Evolutionary conservation across 1,139 yeast species (phyloP).

Genomic region (Lodderomyces metapsilosis): DNA sequence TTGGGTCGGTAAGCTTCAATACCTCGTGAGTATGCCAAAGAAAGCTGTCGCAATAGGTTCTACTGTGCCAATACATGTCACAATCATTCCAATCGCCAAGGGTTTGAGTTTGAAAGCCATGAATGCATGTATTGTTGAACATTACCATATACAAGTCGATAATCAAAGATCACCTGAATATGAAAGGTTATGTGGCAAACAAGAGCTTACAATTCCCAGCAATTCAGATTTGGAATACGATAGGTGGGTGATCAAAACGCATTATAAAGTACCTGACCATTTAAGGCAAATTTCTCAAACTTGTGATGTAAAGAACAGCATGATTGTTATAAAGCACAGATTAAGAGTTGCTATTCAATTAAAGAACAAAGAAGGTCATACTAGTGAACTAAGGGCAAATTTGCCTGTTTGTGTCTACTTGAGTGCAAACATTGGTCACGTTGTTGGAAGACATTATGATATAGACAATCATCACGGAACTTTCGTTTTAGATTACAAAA

Average conservation of each 20-base stretch:
- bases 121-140: constrained; percentile 52
- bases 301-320: constrained; percentile 47
- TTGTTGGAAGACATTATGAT: constrained; percentile 51
- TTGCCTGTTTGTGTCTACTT: constrained; percentile 61
- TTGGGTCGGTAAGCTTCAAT: constrained; percentile 67
- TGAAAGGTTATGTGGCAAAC: constrained; percentile 38
- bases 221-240: constrained; percentile 37
- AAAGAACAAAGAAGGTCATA: constrained; percentile 60
- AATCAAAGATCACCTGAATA: constrained; percentile 43
- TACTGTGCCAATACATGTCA: constrained; percentile 47
- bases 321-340: constrained; percentile 60
- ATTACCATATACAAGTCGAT: constrained; percentile 35
- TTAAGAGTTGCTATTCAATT: constrained; percentile 55
- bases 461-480: constrained; percentile 51
- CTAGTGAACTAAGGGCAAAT: constrained; percentile 67
- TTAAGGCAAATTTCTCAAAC: constrained; percentile 57
- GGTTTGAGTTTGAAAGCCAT: constrained; percentile 50
- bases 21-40: constrained; percentile 54
- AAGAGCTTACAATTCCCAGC: constrained; percentile 26
- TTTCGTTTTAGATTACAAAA: constrained; percentile 36
- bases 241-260: constrained; percentile 50
- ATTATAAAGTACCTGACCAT: constrained; percentile 50
- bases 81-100: constrained; percentile 60
- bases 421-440: constrained; percentile 50
- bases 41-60: constrained; percentile 65